A percentile compares a stretch with the other conserved stretches of the same genome.
phyloP scores from a whole-genome alignment of 345 rosid genomes.

The Dimocarpus longan region DNA sequence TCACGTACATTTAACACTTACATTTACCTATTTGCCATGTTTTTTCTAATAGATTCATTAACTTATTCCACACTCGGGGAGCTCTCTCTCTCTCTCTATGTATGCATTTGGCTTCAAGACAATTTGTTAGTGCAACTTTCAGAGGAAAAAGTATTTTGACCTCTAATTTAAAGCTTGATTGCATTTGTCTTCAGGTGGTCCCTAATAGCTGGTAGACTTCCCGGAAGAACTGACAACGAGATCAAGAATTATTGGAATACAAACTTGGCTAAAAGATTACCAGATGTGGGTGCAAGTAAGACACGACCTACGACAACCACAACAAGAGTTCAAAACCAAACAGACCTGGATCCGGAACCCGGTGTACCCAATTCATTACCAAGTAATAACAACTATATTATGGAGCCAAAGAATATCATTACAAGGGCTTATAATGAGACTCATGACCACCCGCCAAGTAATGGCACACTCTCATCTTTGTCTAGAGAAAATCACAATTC shows the following conservation, averaged over 20 bases:
- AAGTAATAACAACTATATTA: not conserved
- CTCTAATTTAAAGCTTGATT: no score
- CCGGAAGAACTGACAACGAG: conserved; percentile 49
- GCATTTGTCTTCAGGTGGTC: conserved; percentile 37
- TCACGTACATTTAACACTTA: no score
- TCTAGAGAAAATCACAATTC: conserved; percentile 7
- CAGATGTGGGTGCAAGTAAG: not conserved
- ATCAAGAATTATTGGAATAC: conserved; percentile 51
- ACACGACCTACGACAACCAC: not conserved
- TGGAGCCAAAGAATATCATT: not conserved
- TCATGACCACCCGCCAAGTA: not conserved
- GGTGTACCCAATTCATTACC: not conserved
- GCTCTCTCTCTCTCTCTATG: no score
- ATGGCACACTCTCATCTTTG: conserved; percentile 7
- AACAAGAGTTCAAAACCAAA: not conserved
- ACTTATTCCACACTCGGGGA: no score
- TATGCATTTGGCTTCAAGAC: no score
- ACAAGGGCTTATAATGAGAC: not conserved
- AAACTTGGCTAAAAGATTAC: conserved; percentile 33
- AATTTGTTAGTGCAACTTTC: no score
- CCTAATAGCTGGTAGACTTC: conserved; percentile 48
- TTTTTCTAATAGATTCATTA: no score
- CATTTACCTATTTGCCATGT: no score
- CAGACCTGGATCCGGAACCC: not conserved
- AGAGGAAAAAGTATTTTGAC: not conserved